A percentile compares a stretch with the other conserved stretches of the same genome.
Conservation (phyloP, 2,329 filamentous ascomycete species). For the Phaeophleospora eucalypticola region DNA sequence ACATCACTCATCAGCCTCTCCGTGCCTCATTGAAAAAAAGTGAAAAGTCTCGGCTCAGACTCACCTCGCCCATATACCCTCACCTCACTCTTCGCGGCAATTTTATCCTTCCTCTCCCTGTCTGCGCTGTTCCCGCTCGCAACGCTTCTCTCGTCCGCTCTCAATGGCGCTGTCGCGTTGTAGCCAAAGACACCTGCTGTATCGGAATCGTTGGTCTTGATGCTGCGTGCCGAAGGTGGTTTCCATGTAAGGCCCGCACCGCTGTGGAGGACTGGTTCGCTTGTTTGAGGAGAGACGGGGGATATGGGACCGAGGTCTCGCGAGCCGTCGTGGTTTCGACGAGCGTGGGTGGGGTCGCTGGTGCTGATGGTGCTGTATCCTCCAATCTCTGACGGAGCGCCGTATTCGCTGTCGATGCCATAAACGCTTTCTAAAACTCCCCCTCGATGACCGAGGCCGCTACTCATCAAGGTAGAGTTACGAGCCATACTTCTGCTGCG, state of each 20-base stretch:
- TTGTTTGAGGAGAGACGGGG: constrained; percentile 17
- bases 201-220: constrained; percentile 41
- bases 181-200: constrained; percentile 36
- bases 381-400: constrained; percentile 3
- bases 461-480: constrained; percentile 14
- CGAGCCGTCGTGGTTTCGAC: neutral
- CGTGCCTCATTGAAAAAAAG: no score
- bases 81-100: constrained; percentile 46
- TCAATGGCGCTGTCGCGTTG: constrained; percentile 29
- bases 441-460: constrained; percentile 12
- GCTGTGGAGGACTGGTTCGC: constrained; percentile 21
- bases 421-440: constrained; percentile 23
- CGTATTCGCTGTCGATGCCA: constrained; percentile 21
- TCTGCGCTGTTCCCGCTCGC: constrained; percentile 29
- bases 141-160: constrained; percentile 27
- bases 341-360: constrained; percentile 21
- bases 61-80: constrained; percentile 54
- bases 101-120: constrained; percentile 39
- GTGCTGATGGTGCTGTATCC: constrained; percentile 14
- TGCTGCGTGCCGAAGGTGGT: constrained; percentile 12
- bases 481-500: constrained; percentile 5
- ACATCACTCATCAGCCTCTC: constrained; percentile 23
- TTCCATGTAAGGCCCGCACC: constrained; percentile 24
- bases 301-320: constrained; percentile 8
- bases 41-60: constrained; percentile 24